Evolutionary conservation across 192 early-diverging fungal genomes (phyloP).

Genomic region (Coemansia sp.): DNA sequence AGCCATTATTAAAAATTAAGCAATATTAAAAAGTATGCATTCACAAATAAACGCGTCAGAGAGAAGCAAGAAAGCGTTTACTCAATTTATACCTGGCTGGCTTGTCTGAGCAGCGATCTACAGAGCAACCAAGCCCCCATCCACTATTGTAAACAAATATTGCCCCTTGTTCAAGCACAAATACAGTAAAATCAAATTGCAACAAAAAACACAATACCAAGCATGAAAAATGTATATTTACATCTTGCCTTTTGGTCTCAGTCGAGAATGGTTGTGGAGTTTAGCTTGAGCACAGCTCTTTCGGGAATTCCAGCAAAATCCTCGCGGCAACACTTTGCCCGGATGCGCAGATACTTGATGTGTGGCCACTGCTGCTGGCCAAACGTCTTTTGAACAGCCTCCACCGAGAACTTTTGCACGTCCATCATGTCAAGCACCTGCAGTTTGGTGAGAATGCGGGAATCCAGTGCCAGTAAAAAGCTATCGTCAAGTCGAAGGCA

Average conservation of each 20-base stretch:
- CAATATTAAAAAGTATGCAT: too few species aligned
- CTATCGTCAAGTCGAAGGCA: slow-evolving; percentile 49
- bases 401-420: slow-evolving; percentile 51
- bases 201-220: background rate
- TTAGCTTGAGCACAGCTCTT: slow-evolving; percentile 47
- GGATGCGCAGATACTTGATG: slow-evolving; percentile 47
- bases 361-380: slow-evolving; percentile 45
- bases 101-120: too few species aligned
- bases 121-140: too few species aligned
- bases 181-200: background rate
- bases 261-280: slow-evolving; percentile 42
- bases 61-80: background rate
- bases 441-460: slow-evolving; percentile 27
- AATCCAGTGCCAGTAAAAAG: slow-evolving; percentile 45
- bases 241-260: slow-evolving; percentile 11
- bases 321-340: slow-evolving; percentile 36
- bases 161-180: background rate
- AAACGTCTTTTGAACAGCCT: slow-evolving; percentile 42
- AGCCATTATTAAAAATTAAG: background rate
- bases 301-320: slow-evolving; percentile 47
- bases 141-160: slow-evolving; percentile 1
- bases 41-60: slow-evolving; percentile 9
- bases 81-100: background rate
- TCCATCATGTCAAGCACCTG: slow-evolving; percentile 56
- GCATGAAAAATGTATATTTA: slow-evolving; percentile 6